A percentile compares a stretch with the other conserved stretches of the same genome.
Conservation (phyloP, 2,329 filamentous ascomycete genomes). For the Botrytis deweyae region DNA sequence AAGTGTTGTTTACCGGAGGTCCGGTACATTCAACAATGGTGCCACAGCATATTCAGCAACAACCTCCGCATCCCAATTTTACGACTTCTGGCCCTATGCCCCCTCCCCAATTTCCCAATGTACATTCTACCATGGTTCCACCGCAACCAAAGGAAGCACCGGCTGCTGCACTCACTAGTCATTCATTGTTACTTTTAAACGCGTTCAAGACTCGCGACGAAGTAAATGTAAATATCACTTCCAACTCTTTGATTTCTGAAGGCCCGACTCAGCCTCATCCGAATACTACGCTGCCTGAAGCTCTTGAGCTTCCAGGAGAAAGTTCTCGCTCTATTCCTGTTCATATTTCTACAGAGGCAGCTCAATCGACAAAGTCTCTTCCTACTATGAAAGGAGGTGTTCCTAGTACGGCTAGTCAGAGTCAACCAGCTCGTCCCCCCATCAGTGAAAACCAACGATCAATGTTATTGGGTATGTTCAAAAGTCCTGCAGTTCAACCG, state of each 20-base stretch:
- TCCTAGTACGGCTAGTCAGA: background rate
- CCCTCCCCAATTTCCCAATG: slow-evolving; percentile 34
- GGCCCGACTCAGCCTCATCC: slow-evolving; percentile 24
- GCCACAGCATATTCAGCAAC: slow-evolving; percentile 36
- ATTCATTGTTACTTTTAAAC: slow-evolving; percentile 47
- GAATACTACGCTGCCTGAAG: slow-evolving; percentile 20
- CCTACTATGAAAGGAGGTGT: background rate
- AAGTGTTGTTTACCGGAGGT: slow-evolving; percentile 49
- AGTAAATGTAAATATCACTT: slow-evolving; percentile 20
- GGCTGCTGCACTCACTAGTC: slow-evolving; percentile 42
- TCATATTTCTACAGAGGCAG: slow-evolving; percentile 12
- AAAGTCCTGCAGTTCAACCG: slow-evolving; percentile 32
- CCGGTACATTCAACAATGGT: slow-evolving; percentile 37
- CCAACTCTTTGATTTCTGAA: slow-evolving; percentile 27
- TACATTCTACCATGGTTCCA: slow-evolving; percentile 36
- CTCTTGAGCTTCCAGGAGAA: slow-evolving; percentile 37
- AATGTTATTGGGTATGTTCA: slow-evolving; percentile 37
- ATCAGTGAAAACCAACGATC: slow-evolving; percentile 36
- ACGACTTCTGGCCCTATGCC: slow-evolving; percentile 21
- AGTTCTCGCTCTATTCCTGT: slow-evolving; percentile 19
- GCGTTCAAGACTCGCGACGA: slow-evolving; percentile 44
- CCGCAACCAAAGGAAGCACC: slow-evolving; percentile 29
- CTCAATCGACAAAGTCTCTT: slow-evolving; percentile 21
- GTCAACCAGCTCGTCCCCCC: slow-evolving; percentile 28
- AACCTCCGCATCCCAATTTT: slow-evolving; percentile 20